A percentile compares a stretch with the other conserved stretches of the same genome.
phyloP scores from a whole-genome alignment of 148 eudicot genomes.

The Rhododendron molle region DNA sequence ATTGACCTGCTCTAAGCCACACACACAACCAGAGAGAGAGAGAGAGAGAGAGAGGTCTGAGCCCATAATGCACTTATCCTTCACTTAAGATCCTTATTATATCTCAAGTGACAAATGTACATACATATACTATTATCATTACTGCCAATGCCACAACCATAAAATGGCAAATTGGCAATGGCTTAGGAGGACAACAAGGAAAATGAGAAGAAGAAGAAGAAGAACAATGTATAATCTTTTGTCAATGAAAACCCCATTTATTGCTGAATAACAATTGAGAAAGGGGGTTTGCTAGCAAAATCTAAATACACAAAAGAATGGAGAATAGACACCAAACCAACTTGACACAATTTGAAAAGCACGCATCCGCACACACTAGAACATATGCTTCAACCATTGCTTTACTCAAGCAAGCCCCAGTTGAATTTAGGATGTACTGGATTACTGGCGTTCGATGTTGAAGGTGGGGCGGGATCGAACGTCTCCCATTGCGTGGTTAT shows the following conservation, averaged over 20 bases:
- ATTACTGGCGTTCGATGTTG: constrained; percentile 28
- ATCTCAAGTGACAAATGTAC: neutral
- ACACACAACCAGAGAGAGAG: neutral
- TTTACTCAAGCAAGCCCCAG: constrained; percentile 71
- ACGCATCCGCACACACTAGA: constrained; percentile 45
- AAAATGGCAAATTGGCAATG: constrained; percentile 1
- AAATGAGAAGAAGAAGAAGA: constrained; percentile 10
- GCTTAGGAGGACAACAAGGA: neutral
- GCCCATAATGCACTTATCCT: neutral
- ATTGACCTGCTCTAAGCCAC: neutral
- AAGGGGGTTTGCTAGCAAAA: constrained; percentile 39
- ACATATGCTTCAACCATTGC: constrained; percentile 23
- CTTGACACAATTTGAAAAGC: constrained; percentile 29
- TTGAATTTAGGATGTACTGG: constrained; percentile 47
- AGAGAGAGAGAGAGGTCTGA: neutral
- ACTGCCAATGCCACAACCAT: constrained; percentile 16
- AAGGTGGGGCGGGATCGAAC: constrained; percentile 54
- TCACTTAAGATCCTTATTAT: constrained; percentile 3
- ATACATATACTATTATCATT: neutral
- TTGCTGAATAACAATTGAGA: constrained; percentile 28
- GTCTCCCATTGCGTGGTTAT: constrained; percentile 95
- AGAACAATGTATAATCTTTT: neutral
- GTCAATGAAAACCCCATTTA: constrained; percentile 32
- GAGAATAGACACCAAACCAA: constrained; percentile 47
- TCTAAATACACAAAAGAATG: constrained; percentile 81